Conservation (phyloP, 148 eudicot species). For the Chenopodium formosanum region DNA sequence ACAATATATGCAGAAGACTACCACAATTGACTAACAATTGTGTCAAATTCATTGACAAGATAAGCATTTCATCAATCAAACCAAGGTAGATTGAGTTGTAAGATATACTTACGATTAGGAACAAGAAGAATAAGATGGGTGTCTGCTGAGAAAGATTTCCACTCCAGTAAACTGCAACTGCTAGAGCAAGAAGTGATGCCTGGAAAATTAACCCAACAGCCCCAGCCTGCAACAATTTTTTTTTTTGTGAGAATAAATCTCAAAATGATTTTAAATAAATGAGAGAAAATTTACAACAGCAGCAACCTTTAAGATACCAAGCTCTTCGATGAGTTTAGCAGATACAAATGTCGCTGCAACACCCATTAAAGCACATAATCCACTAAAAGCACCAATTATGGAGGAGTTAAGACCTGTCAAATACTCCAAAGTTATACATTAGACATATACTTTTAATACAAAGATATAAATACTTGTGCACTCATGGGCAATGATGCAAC, state of each 20-base stretch:
- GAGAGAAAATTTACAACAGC: constrained; percentile 1
- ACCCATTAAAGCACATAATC: constrained; percentile 94
- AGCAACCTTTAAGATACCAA: constrained; percentile 84
- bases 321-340: constrained; percentile 60
- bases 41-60: not conserved
- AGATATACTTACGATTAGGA: constrained; percentile 57
- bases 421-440: not conserved
- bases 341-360: constrained; percentile 92
- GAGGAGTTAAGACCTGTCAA: constrained; percentile 80
- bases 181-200: constrained; percentile 76
- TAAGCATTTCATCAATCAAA: not conserved
- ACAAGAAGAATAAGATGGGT: constrained; percentile 70
- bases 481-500: not conserved
- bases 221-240: constrained; percentile 64
- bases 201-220: constrained; percentile 82
- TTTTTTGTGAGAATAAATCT: constrained; percentile 14
- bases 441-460: not conserved
- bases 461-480: constrained; percentile 1
- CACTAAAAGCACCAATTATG: constrained; percentile 84
- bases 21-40: no score
- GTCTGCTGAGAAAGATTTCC: constrained; percentile 63
- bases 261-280: constrained; percentile 7
- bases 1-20: not conserved
- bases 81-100: not conserved
- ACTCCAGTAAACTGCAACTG: constrained; percentile 89